Evolutionary conservation across 495 filamentous ascomycete species (phyloP).

Genomic region (Amphirosellinia nigrospora): DNA sequence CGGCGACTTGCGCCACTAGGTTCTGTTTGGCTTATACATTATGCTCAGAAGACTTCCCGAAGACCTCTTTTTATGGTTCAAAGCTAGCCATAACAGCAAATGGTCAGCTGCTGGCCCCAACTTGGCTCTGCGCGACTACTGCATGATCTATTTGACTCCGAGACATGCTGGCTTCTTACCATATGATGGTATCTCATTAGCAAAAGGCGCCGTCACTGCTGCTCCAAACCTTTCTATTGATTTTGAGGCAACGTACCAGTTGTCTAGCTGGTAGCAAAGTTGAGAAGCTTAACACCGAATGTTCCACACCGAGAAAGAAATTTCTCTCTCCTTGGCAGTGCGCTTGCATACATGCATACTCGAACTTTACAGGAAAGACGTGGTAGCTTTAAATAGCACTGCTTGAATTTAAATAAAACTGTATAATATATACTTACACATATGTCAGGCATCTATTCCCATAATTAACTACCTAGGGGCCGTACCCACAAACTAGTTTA

Average conservation of each 20-base stretch:
- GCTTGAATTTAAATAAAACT: neutral
- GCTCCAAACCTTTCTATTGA: neutral
- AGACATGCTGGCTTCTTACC: neutral
- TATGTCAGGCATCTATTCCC: neutral
- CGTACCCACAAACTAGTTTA: neutral
- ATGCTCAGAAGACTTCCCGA: constrained; percentile 1
- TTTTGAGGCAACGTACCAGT: neutral
- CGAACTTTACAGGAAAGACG: neutral
- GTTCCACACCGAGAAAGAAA: neutral
- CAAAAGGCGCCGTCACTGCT: neutral
- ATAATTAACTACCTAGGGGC: neutral
- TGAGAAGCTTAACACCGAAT: neutral
- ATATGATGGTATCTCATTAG: constrained; percentile 8
- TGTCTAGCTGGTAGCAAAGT: neutral
- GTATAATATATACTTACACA: neutral
- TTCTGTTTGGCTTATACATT: neutral
- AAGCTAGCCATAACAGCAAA: neutral
- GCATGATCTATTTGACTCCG: constrained; percentile 3
- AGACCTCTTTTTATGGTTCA: neutral
- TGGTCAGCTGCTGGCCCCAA: constrained; percentile 15
- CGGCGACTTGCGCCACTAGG: constrained; percentile 6
- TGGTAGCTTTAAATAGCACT: neutral
- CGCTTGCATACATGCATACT: neutral
- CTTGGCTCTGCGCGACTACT: constrained; percentile 5
- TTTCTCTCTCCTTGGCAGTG: neutral